Evolutionary conservation across 2,329 filamentous ascomycete species (phyloP), one percentile per base, ranked within the genome.

Genomic region (Penicillium sp.): DNA sequence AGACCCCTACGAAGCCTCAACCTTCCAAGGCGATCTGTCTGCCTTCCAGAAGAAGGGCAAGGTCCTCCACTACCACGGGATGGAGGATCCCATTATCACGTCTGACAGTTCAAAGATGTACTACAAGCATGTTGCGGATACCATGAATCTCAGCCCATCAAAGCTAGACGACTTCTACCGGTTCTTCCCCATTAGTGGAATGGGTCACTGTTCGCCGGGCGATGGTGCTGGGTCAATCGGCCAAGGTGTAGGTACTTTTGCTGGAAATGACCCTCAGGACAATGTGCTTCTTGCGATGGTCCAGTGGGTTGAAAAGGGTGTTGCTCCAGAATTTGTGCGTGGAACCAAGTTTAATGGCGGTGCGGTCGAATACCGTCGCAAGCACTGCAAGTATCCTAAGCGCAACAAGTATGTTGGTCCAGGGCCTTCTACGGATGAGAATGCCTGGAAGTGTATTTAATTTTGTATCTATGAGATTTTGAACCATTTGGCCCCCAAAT

Each of bases 181-280:
- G 40, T 79, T 80, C 62, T 85, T 85, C 64, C 73, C 72, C 35
- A 75, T 85, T 14, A 81, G 81, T 0, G 83, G 83, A 0, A 81
- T 84, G 79, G 70, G 72, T 14, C 82, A 85, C 67, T 85, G 82
- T 62, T 36, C 50, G 6, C 61, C 68, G 1, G 79, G 78, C 13
- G 68, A 71, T 7, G 75, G 78, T 49, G 71, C 78, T 3, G 73
- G 75, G 62, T 73, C 71, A 60, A 73, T 81, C 61, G 75, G 59
- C 62, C 77, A 67, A 66, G 64, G 51, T 60, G 47, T 46, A 11
- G 24, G 19, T 3, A 60, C 55, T 5, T 66, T 50, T 50, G 59
- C 59, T 4, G 60, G 57, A 1, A 57, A 49, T 27, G 47, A 71
- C 13, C 65, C 71, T 2, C 68, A 75, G 40, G 70, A 78, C 60